Evolutionary conservation across 108 stramenopile genomes (phyloP).

Genomic region (Cyclotella atomus): DNA sequence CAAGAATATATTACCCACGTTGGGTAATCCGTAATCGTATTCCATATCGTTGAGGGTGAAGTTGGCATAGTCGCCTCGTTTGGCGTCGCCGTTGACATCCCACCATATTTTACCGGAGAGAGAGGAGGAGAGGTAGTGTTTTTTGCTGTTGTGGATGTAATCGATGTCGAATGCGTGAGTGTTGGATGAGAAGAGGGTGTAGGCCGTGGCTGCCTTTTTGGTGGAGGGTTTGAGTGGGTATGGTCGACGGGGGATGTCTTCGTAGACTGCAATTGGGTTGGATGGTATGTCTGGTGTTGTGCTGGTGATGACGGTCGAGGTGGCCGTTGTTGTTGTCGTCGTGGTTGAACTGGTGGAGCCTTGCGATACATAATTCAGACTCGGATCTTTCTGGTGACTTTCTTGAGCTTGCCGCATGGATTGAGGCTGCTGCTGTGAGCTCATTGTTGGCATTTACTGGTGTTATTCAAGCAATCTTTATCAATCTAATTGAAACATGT

Average conservation of each 20-base stretch:
- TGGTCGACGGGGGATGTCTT: neutral
- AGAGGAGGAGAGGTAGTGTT: constrained; percentile 11
- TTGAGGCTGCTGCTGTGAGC: too few species aligned
- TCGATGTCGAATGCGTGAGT: neutral
- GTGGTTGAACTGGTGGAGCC: too few species aligned
- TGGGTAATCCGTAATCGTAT: constrained; percentile 21
- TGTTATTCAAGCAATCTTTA: too few species aligned
- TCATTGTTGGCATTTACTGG: too few species aligned
- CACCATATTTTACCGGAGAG: constrained; percentile 9
- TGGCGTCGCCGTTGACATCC: constrained; percentile 27
- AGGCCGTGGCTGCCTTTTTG: constrained; percentile 11
- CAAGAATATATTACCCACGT: constrained; percentile 17
- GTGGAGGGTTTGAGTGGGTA: constrained; percentile 9
- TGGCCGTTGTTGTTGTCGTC: too few species aligned
- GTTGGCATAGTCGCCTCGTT: constrained; percentile 22
- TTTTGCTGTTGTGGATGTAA: neutral
- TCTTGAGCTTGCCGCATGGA: too few species aligned
- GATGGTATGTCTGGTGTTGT: too few species aligned
- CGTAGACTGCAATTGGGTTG: too few species aligned
- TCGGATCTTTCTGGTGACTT: too few species aligned
- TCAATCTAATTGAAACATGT: too few species aligned
- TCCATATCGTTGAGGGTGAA: constrained; percentile 35
- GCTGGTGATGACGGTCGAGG: too few species aligned
- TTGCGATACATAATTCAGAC: too few species aligned
- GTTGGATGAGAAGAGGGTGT: constrained; percentile 3